These are phyloP conservation scores for Wickerhamiella infanticola DNA, from an alignment of 1,139 yeast species.

Conservation along the genomic window DNA sequence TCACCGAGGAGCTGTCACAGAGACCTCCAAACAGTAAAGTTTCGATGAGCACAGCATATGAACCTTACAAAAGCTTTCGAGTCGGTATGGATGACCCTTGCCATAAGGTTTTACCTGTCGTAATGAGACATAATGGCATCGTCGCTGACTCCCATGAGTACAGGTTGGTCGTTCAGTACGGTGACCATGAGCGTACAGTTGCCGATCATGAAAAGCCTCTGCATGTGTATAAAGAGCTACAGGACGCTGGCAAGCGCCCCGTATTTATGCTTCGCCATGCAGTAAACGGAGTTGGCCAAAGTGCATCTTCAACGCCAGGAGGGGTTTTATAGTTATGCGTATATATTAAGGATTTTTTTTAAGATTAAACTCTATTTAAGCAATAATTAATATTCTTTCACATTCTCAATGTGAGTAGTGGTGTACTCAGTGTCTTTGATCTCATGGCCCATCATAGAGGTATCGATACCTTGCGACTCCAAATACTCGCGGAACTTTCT, in stretches of 20 bases:
- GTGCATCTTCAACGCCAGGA: slow-evolving; percentile 6
- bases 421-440: neutral
- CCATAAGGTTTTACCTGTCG: slow-evolving; percentile 73
- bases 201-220: slow-evolving; percentile 84
- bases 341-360: neutral
- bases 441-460: neutral
- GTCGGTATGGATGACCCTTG: slow-evolving; percentile 91
- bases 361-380: neutral
- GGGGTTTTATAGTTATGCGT: slow-evolving; percentile 3
- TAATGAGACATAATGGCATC: slow-evolving; percentile 73
- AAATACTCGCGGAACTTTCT: slow-evolving; percentile 50
- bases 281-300: slow-evolving; percentile 1
- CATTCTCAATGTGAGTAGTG: neutral
- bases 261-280: slow-evolving; percentile 77
- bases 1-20: neutral
- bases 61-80: slow-evolving; percentile 71
- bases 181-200: slow-evolving; percentile 74
- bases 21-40: neutral
- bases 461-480: neutral
- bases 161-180: slow-evolving; percentile 79
- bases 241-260: slow-evolving; percentile 78
- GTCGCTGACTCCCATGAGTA: slow-evolving; percentile 79
- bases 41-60: slow-evolving; percentile 20
- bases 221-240: slow-evolving; percentile 70
- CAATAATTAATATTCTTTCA: no score